Evolutionary conservation across 1,139 yeast genomes (phyloP).

Genomic region (Hyphopichia wangnamkhiaoensis): DNA sequence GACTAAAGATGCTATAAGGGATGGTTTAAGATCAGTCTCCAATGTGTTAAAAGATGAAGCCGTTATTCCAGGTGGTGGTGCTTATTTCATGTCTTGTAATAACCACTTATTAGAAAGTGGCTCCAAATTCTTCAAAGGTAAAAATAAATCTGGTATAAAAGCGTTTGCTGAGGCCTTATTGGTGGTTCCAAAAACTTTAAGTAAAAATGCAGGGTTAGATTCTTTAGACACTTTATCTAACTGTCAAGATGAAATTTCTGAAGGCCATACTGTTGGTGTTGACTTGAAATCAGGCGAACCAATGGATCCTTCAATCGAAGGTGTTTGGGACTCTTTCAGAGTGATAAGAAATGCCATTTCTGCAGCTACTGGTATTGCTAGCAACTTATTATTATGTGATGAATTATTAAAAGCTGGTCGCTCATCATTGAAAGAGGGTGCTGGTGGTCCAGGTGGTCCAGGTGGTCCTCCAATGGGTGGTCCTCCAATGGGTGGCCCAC

Average conservation of each 20-base stretch:
- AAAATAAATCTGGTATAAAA: conserved; percentile 83
- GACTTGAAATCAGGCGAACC: conserved; percentile 93
- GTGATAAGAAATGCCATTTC: conserved; percentile 91
- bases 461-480: conserved; percentile 13
- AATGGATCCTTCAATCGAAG: conserved; percentile 91
- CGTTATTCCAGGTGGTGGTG: conserved; percentile 96
- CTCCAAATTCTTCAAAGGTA: conserved; percentile 71
- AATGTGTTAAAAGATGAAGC: conserved; percentile 84
- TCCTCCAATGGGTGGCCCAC: conserved; percentile 18
- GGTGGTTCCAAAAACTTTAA: conserved; percentile 88
- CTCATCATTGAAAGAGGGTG: conserved; percentile 75
- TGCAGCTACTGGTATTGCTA: conserved; percentile 92
- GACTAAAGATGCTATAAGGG: conserved; percentile 95
- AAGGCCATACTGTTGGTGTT: conserved; percentile 84
- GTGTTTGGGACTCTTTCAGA: conserved; percentile 95
- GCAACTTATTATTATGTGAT: conserved; percentile 89
- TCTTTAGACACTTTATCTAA: conserved; percentile 85
- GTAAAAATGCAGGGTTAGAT: conserved; percentile 92
- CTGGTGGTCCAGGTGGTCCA: conserved; percentile 16
- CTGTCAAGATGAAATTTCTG: conserved; percentile 87
- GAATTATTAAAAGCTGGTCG: conserved; percentile 96
- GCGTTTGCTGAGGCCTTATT: conserved; percentile 93
- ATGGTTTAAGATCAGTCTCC: conserved; percentile 92
- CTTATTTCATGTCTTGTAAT: conserved; percentile 84
- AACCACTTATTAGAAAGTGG: conserved; percentile 59